Evolutionary conservation across 176 grass and related monocot species (phyloP).

Genomic region (Pharus latifolius): DNA sequence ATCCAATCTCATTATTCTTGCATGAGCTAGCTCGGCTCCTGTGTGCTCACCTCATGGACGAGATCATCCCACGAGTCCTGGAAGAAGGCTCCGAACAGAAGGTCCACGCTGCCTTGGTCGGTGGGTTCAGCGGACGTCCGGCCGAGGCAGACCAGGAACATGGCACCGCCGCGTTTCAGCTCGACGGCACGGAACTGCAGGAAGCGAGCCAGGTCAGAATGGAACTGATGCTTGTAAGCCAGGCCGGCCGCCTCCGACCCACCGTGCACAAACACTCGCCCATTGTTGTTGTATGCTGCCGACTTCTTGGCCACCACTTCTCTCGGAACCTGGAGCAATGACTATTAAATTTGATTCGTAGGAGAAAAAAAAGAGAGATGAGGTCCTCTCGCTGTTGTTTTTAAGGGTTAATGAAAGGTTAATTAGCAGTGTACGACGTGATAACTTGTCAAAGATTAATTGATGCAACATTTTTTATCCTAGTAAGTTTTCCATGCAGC

Average conservation of each 20-base stretch:
- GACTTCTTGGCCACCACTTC: neutral
- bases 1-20: neutral
- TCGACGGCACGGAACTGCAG: neutral
- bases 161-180: conserved; percentile 2
- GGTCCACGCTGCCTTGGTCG: neutral
- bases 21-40: neutral
- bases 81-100: neutral
- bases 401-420: neutral
- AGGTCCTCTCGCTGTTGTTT: neutral
- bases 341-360: neutral
- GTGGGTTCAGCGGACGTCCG: neutral
- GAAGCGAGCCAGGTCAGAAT: neutral
- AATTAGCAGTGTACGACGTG: neutral
- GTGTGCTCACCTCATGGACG: conserved; percentile 8
- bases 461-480: neutral
- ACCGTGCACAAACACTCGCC: conserved; percentile 22
- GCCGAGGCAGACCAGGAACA: conserved; percentile 23
- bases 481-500: neutral
- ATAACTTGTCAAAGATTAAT: neutral
- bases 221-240: conserved; percentile 15
- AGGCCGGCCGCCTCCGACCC: conserved; percentile 7
- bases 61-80: conserved; percentile 30
- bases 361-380: neutral
- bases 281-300: conserved; percentile 15
- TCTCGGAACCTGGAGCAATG: neutral